Evolutionary conservation across 306 rosid genomes (phyloP), one percentile per base, ranked within the genome.

Genomic region (Cucumis melo): DNA sequence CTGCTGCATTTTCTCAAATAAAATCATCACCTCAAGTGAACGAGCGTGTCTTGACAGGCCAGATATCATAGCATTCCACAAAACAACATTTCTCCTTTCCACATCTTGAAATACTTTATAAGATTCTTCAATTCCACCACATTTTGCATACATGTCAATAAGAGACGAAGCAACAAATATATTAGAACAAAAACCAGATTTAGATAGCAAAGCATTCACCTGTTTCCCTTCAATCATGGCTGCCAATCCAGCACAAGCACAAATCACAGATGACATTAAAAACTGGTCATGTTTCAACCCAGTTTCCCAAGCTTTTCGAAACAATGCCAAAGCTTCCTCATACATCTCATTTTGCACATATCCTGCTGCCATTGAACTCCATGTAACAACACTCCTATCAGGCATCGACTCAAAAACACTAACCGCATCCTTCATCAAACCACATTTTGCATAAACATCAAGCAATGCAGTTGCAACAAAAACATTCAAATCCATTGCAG

Each of bases 1-100:
- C 78, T 88, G 92, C 85, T 88, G 97, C 96, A 93, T 86, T 84
- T 93, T 93, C 89, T 93, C 98, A 11, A 93, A 90, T 71, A 93
- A 79, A 72, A 88, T 77, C 96, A 87, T 87, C 44, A 86, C 89
- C 81, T 91, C 94, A 1, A 78, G 83, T 27, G 88, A 88, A 44
- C 73, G 67, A 61, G 94, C 90, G 80, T 93, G 97, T 77, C 81
- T 90, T 39, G 91, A 95, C 46, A 91, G 86, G 66, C 96, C 98
- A 46, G 91, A 83, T 81, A 93, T 88, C 89, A 91, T 87, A 50
- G 89, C 81, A 74, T 93, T 93, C 97, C 97, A 93, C 60, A 88
- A 76, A 79, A 91, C 88, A 77, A 78, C 79, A 84, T 87, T 86
- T 81, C 82, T 75, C 68, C 83, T 68, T 77, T 83, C 89, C 67